A percentile compares a stretch with the other conserved stretches of the same genome.
Evolutionary conservation across 2,329 filamentous ascomycete species (phyloP).

Genomic region (Ilyonectria mors-panacis): DNA sequence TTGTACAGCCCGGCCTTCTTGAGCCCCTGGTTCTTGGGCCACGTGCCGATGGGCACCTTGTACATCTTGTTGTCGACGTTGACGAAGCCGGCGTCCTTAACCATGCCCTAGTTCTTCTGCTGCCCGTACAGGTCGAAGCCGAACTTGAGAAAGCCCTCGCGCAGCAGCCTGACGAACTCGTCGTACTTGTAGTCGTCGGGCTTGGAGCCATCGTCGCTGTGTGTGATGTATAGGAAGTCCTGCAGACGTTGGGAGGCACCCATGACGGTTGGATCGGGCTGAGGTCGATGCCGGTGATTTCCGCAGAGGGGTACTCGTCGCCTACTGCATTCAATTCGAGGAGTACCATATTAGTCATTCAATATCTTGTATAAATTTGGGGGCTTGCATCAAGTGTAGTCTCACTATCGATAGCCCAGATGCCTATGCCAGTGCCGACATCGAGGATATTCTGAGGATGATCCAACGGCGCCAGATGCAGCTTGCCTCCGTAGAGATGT

Average conservation of each 20-base stretch:
- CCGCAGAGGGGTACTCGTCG: conserved; percentile 12
- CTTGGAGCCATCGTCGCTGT: conserved; percentile 14
- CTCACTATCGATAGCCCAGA: conserved; percentile 19
- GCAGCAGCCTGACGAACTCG: not conserved
- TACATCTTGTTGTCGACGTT: conserved; percentile 8
- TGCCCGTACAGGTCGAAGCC: conserved; percentile 13
- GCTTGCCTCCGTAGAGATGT: not conserved
- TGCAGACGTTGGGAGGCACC: conserved; percentile 15
- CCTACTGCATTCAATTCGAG: conserved; percentile 7
- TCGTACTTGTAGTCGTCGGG: conserved; percentile 4
- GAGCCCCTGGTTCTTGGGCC: conserved; percentile 3
- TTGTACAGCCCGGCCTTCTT: not conserved
- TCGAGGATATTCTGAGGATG: conserved; percentile 18
- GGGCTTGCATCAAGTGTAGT: not conserved
- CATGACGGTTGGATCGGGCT: conserved; percentile 8
- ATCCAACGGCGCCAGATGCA: conserved; percentile 10
- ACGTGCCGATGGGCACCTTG: conserved; percentile 15
- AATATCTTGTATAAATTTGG: not conserved
- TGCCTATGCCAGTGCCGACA: conserved; percentile 15
- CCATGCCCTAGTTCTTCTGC: conserved; percentile 2
- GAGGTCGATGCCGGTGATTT: conserved; percentile 10
- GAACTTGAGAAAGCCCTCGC: conserved; percentile 2
- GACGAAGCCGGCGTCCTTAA: conserved; percentile 13
- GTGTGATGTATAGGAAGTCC: conserved; percentile 1
- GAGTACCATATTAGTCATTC: not conserved